A percentile compares a stretch with the other conserved stretches of the same genome.
Conservation (phyloP, 2,329 filamentous ascomycete genomes). For the Geoglossum cookeanum region DNA sequence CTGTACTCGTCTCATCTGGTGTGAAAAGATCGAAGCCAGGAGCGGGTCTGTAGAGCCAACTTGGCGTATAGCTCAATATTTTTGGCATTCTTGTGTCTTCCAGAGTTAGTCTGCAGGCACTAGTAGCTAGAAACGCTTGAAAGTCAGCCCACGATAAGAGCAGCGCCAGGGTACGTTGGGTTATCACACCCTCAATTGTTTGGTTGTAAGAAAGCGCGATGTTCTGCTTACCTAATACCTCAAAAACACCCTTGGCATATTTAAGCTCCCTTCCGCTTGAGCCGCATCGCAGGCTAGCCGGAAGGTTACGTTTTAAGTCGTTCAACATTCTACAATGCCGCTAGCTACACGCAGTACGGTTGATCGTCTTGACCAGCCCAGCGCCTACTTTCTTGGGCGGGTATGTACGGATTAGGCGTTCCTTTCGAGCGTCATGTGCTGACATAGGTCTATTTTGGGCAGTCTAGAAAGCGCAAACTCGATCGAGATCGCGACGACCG, state of each 20-base stretch:
- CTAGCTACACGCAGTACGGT: conserved; percentile 47
- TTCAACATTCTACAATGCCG: neutral
- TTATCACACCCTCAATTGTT: neutral
- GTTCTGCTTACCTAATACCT: neutral
- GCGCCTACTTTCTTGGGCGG: conserved; percentile 75
- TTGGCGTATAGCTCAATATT: conserved; percentile 66
- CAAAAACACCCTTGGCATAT: neutral
- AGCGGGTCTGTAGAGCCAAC: conserved; percentile 65
- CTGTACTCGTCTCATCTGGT: conserved; percentile 12
- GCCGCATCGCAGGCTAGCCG: neutral
- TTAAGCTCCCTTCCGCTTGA: neutral
- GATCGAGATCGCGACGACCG: conserved; percentile 37
- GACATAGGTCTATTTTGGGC: conserved; percentile 3
- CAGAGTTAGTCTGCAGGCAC: neutral
- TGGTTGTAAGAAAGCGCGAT: neutral
- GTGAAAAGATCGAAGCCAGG: conserved; percentile 63
- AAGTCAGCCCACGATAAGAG: neutral
- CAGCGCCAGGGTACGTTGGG: neutral
- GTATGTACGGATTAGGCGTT: conserved; percentile 30
- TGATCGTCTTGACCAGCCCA: conserved; percentile 81
- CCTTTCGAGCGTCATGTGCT: neutral
- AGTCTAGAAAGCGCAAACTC: conserved; percentile 55
- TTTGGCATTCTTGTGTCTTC: conserved; percentile 46
- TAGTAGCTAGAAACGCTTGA: neutral
- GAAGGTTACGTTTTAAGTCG: neutral